Conservation (phyloP, 108 stramenopile genomes). For the Phaeodactylum tricornutum region DNA sequence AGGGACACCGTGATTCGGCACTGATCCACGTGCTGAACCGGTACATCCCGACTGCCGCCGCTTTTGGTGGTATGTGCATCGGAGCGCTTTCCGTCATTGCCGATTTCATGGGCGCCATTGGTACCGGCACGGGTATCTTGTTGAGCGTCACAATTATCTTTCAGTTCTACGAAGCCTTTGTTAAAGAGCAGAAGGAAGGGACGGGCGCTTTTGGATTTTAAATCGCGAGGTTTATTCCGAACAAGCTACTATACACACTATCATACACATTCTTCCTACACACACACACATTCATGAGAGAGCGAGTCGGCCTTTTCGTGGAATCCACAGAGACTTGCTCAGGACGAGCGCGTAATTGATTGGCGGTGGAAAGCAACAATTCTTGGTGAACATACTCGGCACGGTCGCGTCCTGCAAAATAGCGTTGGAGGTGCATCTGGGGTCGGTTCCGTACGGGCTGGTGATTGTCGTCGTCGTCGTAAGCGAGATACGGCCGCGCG, state of each 20-base stretch:
- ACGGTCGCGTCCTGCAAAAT: constrained; percentile 65
- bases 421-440: constrained; percentile 81
- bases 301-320: too few species aligned
- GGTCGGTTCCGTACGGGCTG: constrained; percentile 79
- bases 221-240: too few species aligned
- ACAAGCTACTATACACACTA: too few species aligned
- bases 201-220: constrained; percentile 58
- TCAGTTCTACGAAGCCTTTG: constrained; percentile 92
- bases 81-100: constrained; percentile 95
- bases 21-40: constrained; percentile 95
- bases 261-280: too few species aligned
- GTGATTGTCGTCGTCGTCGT: constrained; percentile 56
- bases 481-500: constrained; percentile 27
- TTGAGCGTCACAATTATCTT: constrained; percentile 98
- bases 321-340: too few species aligned
- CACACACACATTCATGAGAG: too few species aligned
- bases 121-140: constrained; percentile 96
- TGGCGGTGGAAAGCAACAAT: neutral
- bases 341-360: neutral
- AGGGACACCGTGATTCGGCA: constrained; percentile 95
- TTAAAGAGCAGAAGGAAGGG: constrained; percentile 76
- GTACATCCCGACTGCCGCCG: constrained; percentile 98
- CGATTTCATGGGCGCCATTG: constrained; percentile 98
- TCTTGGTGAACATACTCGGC: constrained; percentile 7
- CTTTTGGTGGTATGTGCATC: constrained; percentile 99